A percentile compares a stretch with the other conserved stretches of the same genome.
phyloP scores from a whole-genome alignment of 805 yeast species.

The Ogataea haglerorum region DNA sequence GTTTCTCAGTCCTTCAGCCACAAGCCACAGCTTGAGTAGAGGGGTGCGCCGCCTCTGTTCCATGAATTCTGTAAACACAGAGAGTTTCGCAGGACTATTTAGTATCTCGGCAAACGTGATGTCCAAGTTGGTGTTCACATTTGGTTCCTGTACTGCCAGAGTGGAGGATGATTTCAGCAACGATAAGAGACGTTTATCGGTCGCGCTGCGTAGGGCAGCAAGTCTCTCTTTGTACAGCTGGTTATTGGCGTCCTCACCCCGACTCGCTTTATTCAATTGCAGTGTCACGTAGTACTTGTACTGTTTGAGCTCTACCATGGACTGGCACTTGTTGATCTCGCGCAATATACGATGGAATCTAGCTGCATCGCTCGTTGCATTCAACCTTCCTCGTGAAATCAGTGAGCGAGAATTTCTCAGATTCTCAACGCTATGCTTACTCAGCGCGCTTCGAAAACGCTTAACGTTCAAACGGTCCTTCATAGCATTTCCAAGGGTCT shows the following conservation, averaged over 20 bases:
- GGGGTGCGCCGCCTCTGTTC: conserved; percentile 43
- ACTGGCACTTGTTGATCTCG: conserved; percentile 31
- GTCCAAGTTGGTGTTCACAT: conserved; percentile 15
- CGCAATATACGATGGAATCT: conserved; percentile 41
- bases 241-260: conserved; percentile 28
- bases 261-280: conserved; percentile 42
- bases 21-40: conserved; percentile 60
- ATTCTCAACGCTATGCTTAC: conserved; percentile 49
- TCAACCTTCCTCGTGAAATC: conserved; percentile 33
- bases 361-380: conserved; percentile 38
- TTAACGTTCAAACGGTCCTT: conserved; percentile 74
- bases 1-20: conserved; percentile 64
- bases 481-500: conserved; percentile 57
- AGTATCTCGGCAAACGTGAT: conserved; percentile 43
- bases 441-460: conserved; percentile 64
- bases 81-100: conserved; percentile 44
- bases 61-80: conserved; percentile 55
- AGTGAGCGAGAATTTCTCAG: conserved; percentile 15
- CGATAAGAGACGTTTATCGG: conserved; percentile 19
- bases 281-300: conserved; percentile 44
- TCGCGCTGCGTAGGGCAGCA: conserved; percentile 17
- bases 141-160: conserved; percentile 6
- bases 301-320: conserved; percentile 45
- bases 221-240: conserved; percentile 19
- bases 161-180: conserved; percentile 10